Base-by-base conservation (phyloP, 208 protist genomes). In the Crithidia bombi region DNA sequence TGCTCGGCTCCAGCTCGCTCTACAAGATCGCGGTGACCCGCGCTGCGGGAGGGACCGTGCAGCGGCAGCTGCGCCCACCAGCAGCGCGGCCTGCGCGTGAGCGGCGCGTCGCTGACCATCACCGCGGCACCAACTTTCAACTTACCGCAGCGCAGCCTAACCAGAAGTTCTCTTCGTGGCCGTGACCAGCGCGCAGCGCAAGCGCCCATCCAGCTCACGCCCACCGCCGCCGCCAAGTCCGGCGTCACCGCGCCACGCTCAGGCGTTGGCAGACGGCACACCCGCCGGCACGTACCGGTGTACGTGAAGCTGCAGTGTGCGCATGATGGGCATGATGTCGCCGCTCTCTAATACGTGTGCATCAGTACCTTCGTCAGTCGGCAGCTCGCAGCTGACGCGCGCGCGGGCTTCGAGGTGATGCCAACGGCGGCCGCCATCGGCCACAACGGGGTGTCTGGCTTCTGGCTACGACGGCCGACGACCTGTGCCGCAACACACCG, bases 101-200 rank as follows among this genome's bases (percentile, higher is more conserved):
- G 11, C 64, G 74, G 69, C 19, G 52, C 74, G 14, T 9, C 32
- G 17, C 26, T 84, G 54, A n/a, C 65, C 46, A 9, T 50, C 81
- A 38, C 26, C 5, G 1, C 64, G 78, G 46, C 69, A 19, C 43
- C 52, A 70, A n/a, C n/a, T n/a, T 83, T 83, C 65, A 79, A n/a
- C 79, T 65, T 39, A 28, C 44, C 65, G 56, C 23, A 25, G 30
- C 19, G 15, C 46, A 25, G n/a, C 25, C 21, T 21, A 68, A 79
- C 68, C 76, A 83, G 56, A 46, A 36, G 50, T 69, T 83, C 47
- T 83, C 50, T 54, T 69, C 17, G 52, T 83, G 25, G 61, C 67
- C 50, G 57, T 69, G 51, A 68, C 57, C 21, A 52, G 12, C 6
- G 64, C 63, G 23, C 61, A 65, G 41, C 44, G 49, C 19, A 66